A percentile compares a stretch with the other conserved stretches of the same genome.
Evolutionary conservation across 345 rosid species (phyloP).

Genomic region (Trapa bicornis): DNA sequence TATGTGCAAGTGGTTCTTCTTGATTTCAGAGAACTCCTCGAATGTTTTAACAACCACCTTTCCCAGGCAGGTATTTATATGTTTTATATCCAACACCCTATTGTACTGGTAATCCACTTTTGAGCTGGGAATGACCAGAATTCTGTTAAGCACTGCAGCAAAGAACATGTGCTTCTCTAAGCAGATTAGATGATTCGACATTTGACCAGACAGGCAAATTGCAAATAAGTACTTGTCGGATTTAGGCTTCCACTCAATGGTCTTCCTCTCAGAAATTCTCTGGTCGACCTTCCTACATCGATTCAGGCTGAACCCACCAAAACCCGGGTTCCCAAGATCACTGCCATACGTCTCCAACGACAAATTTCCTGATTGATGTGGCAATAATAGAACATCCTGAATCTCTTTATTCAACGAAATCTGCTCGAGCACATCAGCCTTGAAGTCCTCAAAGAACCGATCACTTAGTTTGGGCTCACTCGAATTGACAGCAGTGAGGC

Average conservation of each 20-base stretch:
- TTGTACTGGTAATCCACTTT: conserved; percentile 58
- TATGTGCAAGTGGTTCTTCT: conserved; percentile 46
- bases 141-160: conserved; percentile 56
- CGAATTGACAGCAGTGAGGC: conserved; percentile 8
- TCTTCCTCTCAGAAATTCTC: conserved; percentile 27
- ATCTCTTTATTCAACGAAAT: conserved; percentile 55
- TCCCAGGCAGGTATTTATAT: conserved; percentile 61
- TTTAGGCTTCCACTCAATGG: conserved; percentile 66
- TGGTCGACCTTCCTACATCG: conserved; percentile 41
- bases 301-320: conserved; percentile 14
- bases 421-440: conserved; percentile 43
- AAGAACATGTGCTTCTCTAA: conserved; percentile 89
- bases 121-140: conserved; percentile 63
- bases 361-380: conserved; percentile 32
- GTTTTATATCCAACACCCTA: conserved; percentile 57
- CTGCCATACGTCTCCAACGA: conserved; percentile 11
- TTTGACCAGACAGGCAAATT: conserved; percentile 76
- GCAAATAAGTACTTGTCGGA: conserved; percentile 50
- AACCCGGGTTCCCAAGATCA: conserved; percentile 5
- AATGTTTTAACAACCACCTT: conserved; percentile 50
- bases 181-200: conserved; percentile 93
- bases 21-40: conserved; percentile 47
- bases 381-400: conserved; percentile 45
- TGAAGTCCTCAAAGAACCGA: conserved; percentile 22
- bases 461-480: not conserved